Percentiles rank a stretch among this genome's conserved stretches.
Evolutionary conservation across 148 eudicot species (phyloP).

Genomic region (Rhododendron ovatum): DNA sequence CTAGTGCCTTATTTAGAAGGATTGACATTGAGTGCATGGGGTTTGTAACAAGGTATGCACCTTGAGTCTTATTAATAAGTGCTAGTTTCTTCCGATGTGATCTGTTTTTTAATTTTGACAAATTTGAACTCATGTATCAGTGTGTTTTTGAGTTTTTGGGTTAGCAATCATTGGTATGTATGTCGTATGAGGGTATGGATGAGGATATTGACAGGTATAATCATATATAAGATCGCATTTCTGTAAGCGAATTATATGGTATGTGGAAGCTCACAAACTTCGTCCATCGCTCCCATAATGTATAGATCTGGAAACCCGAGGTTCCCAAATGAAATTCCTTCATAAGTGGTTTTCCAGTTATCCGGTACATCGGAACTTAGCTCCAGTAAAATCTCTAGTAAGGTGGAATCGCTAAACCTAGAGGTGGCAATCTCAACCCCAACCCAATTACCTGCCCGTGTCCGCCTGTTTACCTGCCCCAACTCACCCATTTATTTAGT

Average conservation of each 20-base stretch:
- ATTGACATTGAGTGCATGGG: constrained; percentile 69
- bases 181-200: not conserved
- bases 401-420: not conserved
- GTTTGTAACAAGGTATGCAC: constrained; percentile 73
- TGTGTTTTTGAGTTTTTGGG: not conserved
- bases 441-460: too few species aligned
- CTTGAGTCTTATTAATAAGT: not conserved
- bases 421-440: too few species aligned
- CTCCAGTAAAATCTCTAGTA: not conserved
- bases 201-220: not conserved
- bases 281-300: not conserved
- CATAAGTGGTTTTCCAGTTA: not conserved
- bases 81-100: not conserved
- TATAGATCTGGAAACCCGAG: not conserved
- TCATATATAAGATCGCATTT: not conserved
- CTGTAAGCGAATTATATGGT: not conserved
- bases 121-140: not conserved
- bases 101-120: not conserved
- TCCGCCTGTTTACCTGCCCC: too few species aligned
- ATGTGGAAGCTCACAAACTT: not conserved
- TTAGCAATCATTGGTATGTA: not conserved
- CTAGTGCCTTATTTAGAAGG: constrained; percentile 70
- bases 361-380: not conserved
- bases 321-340: not conserved
- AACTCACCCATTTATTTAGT: too few species aligned